Evolutionary conservation across 169 alveolate species (phyloP).

Genomic region (Condylostoma magnum): DNA sequence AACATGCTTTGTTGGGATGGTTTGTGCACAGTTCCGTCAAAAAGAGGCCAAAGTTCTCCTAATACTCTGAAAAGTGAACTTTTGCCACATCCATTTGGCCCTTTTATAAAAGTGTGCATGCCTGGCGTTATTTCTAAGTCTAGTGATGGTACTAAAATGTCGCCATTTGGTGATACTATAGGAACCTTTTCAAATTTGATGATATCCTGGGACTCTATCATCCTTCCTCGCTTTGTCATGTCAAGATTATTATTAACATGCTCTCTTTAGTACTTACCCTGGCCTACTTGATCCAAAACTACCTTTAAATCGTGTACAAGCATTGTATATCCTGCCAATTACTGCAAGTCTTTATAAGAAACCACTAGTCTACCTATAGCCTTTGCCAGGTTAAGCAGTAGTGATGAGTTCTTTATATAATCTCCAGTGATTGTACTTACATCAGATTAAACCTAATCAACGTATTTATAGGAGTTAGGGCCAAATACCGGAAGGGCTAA

Average conservation of each 20-base stretch:
- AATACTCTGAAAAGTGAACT: constrained; percentile 79
- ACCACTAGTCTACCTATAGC: constrained; percentile 86
- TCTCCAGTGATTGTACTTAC: constrained; percentile 72
- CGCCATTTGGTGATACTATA: constrained; percentile 82
- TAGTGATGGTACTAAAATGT: constrained; percentile 60
- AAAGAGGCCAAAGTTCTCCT: constrained; percentile 88
- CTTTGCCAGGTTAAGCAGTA: constrained; percentile 82
- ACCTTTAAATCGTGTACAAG: constrained; percentile 64
- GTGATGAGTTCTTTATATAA: constrained; percentile 79
- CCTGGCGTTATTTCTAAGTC: constrained; percentile 65
- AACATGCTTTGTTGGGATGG: constrained; percentile 71
- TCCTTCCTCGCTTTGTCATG: constrained; percentile 15
- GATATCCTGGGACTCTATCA: constrained; percentile 29
- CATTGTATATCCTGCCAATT: constrained; percentile 81
- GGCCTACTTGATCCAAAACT: constrained; percentile 69
- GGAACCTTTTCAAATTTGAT: constrained; percentile 76
- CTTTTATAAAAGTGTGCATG: constrained; percentile 79
- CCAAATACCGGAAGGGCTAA: constrained; percentile 88
- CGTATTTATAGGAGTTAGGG: constrained; percentile 51
- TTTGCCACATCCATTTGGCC: constrained; percentile 91
- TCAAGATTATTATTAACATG: background rate
- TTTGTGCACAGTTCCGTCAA: constrained; percentile 68
- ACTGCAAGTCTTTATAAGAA: constrained; percentile 80
- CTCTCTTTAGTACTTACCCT: constrained; percentile 50
- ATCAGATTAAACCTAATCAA: constrained; percentile 47